phyloP scores from a whole-genome alignment of 345 rosid species.

The Populus tremula region DNA sequence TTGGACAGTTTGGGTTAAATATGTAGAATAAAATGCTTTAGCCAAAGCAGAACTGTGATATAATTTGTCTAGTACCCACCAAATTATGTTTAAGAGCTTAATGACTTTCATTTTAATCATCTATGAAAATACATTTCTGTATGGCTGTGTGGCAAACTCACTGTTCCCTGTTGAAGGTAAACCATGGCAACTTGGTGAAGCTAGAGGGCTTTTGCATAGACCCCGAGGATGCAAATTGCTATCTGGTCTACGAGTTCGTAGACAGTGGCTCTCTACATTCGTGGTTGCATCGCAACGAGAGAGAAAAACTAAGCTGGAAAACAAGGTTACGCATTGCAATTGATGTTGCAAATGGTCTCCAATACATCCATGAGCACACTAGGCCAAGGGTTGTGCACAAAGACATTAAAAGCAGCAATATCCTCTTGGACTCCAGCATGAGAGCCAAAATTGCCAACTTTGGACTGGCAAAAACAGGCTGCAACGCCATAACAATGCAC shows the following conservation, averaged over 20 bases:
- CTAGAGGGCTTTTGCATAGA: slow-evolving; percentile 70
- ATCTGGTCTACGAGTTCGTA: slow-evolving; percentile 55
- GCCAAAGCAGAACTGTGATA: background rate
- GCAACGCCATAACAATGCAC: slow-evolving; percentile 75
- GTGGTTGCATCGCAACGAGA: slow-evolving; percentile 43
- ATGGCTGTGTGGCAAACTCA: background rate
- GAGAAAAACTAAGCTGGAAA: slow-evolving; percentile 44
- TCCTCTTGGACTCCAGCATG: slow-evolving; percentile 56
- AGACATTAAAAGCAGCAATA: slow-evolving; percentile 66
- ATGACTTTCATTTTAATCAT: background rate
- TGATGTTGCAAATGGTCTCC: slow-evolving; percentile 68
- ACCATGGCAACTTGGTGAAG: slow-evolving; percentile 71
- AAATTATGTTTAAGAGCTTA: background rate
- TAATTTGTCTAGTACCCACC: background rate
- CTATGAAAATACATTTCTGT: background rate
- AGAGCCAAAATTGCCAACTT: slow-evolving; percentile 71
- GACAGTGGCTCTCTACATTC: slow-evolving; percentile 58
- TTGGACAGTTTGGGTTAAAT: background rate
- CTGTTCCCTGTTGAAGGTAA: slow-evolving; percentile 40
- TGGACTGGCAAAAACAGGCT: slow-evolving; percentile 71
- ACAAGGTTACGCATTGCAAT: slow-evolving; percentile 47
- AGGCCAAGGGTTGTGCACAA: slow-evolving; percentile 64
- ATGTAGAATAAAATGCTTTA: background rate
- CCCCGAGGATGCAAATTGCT: slow-evolving; percentile 53
- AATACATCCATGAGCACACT: slow-evolving; percentile 73